Evolutionary conservation across 176 grass and related monocot species (phyloP), one percentile per base, ranked within the genome.

Genomic region (Puccinellia tenuiflora): DNA sequence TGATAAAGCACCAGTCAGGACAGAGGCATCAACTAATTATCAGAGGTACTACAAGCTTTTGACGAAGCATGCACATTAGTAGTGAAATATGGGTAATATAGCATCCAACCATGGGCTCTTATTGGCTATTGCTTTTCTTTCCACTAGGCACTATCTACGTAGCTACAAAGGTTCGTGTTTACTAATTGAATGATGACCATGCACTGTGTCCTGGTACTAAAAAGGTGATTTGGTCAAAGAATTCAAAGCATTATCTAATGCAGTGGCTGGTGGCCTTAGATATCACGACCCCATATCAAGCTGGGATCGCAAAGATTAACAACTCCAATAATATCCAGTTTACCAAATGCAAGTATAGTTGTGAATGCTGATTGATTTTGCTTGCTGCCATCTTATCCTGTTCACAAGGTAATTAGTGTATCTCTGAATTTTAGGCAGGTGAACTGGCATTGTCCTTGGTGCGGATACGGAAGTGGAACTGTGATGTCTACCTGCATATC

Each of bases 51-150:
- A 46, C 17, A 86, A 33, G 17, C 84, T 90, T 90, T 90, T 87
- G 88, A 90, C 88, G 55, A 90, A 80, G 88, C 79, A 90, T 74
- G 88, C 88, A 90, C 80, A 86, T 79, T 68, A 66, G 66, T 47
- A 83, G 25, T 4, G 9, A 34, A 60, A 86, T 67, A 61, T 74
- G 18, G 75, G 12, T 40, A 50, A 56, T 74, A 83, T 68, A 79
- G 47, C 24, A 84, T 74, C 59, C 68, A 86, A 79, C 50, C 39
- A 79, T 61, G 20, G 80, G 59, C 39, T 87, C 83, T 84, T 83
- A 68, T 83, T 79, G 59, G 84, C 59, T 84, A 68, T 75, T 90
- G 59, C 50, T 90, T 87, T 75, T 61, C 67, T 86, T 75, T 50
- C 88, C 80, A 79, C 80, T 79, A 73, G 48, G 75, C 75, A 87